Conservation (phyloP, 2,329 filamentous ascomycete genomes). For the Paraphoma sp. region DNA sequence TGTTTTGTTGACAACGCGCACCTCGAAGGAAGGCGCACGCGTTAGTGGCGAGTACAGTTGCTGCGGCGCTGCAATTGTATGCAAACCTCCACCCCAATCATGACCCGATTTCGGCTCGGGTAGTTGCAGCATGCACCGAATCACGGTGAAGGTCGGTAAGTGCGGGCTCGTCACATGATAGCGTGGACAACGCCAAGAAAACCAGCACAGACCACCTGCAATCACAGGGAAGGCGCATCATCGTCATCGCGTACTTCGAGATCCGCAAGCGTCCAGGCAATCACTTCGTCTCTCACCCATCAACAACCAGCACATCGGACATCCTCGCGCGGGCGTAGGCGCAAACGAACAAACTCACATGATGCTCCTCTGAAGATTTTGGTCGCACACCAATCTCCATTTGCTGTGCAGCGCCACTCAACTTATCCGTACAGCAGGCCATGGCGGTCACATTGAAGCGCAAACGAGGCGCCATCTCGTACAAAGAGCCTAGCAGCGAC, state of each 20-base stretch:
- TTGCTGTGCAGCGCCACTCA: background rate
- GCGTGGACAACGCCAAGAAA: background rate
- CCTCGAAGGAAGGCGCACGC: too few relatives aligned
- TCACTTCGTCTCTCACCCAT: background rate
- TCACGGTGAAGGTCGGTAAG: too few relatives aligned
- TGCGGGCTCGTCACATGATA: background rate
- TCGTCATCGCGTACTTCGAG: background rate
- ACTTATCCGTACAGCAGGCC: slow-evolving; percentile 6
- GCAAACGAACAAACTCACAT: too few relatives aligned
- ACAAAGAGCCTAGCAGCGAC: slow-evolving; percentile 45
- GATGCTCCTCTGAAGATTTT: background rate
- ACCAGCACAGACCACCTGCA: background rate
- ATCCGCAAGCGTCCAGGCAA: background rate
- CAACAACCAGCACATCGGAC: background rate
- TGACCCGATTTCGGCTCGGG: too few relatives aligned
- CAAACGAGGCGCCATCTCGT: slow-evolving; percentile 44
- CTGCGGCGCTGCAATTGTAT: too few relatives aligned
- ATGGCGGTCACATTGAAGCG: slow-evolving; percentile 43
- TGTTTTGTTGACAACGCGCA: too few relatives aligned
- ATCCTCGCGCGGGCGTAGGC: background rate
- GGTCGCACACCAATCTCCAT: background rate
- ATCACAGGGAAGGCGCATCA: background rate
- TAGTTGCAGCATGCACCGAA: too few relatives aligned
- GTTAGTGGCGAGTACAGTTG: too few relatives aligned
- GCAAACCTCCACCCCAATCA: too few relatives aligned